phyloP scores from a whole-genome alignment of 176 grass and related monocot species.

The Aechmea fasciata region DNA sequence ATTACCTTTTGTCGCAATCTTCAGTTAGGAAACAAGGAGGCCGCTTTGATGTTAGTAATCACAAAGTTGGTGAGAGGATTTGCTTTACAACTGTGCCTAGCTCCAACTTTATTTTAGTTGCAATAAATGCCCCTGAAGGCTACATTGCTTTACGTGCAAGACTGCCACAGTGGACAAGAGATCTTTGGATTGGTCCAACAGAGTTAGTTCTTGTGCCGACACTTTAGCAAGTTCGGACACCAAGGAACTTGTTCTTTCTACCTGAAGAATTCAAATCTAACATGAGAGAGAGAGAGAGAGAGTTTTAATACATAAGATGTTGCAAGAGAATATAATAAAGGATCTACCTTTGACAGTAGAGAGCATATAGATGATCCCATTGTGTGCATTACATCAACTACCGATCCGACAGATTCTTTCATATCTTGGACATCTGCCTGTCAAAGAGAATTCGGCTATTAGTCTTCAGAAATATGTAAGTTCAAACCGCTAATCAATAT shows the following conservation, averaged over 20 bases:
- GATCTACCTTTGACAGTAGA: constrained; percentile 65
- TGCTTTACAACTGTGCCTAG: constrained; percentile 34
- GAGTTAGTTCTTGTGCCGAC: constrained; percentile 54
- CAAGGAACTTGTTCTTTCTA: constrained; percentile 49
- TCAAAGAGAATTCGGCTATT: constrained; percentile 22
- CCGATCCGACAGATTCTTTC: constrained; percentile 77
- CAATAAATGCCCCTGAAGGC: constrained; percentile 73
- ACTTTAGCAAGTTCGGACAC: constrained; percentile 64
- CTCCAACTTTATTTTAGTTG: constrained; percentile 50
- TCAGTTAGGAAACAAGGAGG: constrained; percentile 47
- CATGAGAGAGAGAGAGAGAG: not conserved
- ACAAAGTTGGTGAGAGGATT: constrained; percentile 28
- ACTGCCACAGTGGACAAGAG: constrained; percentile 64
- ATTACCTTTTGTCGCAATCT: constrained; percentile 55
- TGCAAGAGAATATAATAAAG: constrained; percentile 1
- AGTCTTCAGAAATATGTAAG: constrained; percentile 18
- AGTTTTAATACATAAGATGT: not conserved
- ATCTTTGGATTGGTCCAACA: constrained; percentile 67
- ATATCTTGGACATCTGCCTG: constrained; percentile 71
- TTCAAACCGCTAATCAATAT: constrained; percentile 2
- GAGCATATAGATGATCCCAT: constrained; percentile 71
- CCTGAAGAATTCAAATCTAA: constrained; percentile 27
- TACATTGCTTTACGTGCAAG: constrained; percentile 96
- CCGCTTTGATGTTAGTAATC: constrained; percentile 56
- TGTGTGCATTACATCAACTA: constrained; percentile 65